Evolutionary conservation across 495 filamentous ascomycete genomes (phyloP), one percentile per base, ranked within the genome.

Genomic region (Podospora sp.): DNA sequence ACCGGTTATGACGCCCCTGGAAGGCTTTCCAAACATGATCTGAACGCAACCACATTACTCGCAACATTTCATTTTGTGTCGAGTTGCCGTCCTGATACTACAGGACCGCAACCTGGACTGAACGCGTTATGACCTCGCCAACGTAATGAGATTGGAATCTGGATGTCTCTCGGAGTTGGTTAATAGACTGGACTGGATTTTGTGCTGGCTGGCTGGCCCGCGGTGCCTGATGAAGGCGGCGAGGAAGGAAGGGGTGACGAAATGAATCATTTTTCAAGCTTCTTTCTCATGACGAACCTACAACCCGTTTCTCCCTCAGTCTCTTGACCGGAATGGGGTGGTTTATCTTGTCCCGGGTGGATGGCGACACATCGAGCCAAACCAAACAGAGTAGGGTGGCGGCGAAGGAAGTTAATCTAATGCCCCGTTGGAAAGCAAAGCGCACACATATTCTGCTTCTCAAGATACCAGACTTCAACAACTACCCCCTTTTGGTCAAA

Each of bases 21-120:
- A 78, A 24, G 73, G 72, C 46, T 70, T 73, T 25, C 69, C 77
- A n/a, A 81, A 81, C 69, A 83, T 82, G 79, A 81, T 81, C 59
- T 83, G 75, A 65, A 65, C n/a, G 60, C 20, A 27, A 29, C 55
- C n/a, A 62, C 40, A 20, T 59, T 22, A 25, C 7, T 20, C 20
- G 1, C 36, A 62, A 11, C 6, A 50, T 49, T 49, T 50, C 20
- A 16, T 57, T 20, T 68, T 59, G 9, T 27, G 29, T 33, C 29
- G 29, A 33, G 29, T 33, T 33, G 29, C 29, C 8, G 29, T 33
- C 29, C 4, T 33, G 29, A 8, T 33, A 33, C 8, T 8, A 33
- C 29, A 8, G 29, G 8, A 33, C 29, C 29, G 29, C 29, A 33
- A 22, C 26, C 60, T 11, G 16, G 18, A 57, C 24, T 40, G 55